Base-by-base conservation (phyloP, 495 filamentous ascomycete species). In the Alectoria sarmentosa region DNA sequence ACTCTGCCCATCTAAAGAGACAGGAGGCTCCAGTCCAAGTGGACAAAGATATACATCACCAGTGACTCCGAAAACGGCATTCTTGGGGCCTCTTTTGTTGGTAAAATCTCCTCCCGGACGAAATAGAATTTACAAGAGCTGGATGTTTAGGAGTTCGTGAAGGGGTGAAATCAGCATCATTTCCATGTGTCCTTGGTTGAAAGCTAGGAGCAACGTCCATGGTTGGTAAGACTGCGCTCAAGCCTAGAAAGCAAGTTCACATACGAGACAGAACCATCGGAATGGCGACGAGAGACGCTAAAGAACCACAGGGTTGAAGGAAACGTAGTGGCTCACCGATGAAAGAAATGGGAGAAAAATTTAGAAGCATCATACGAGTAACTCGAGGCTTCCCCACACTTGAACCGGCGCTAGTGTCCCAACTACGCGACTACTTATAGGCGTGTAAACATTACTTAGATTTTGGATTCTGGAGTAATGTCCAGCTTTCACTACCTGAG, bases 371-470 rank as follows among this genome's bases (percentile, higher is more conserved):
- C n/a, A n/a, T n/a, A n/a, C n/a, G n/a, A n/a, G n/a, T n/a, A n/a
- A 46, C 44, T n/a, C 44, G 44, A 46, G 44, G 44, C 13, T 54
- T 34, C 28, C 30, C 30, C 28, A 34, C 28, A 5, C 21, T 55
- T 34, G 30, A 55, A 21, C 7, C 10, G 52, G 30, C 52, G 52
- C 52, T 54, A 34, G 52, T 55, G 52, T 6, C 34, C 52, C 30
- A 7, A 55, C 5, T 15, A 55, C 52, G 52, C 52, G 52, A n/a
- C n/a, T n/a, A n/a, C 34, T 8, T 32, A 7, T 30, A 32, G 34
- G 52, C 52, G 52, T 30, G 52, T 55, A 55, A 55, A 55, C 52
- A 55, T 8, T 34, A 55, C 34, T 34, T 30, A 55, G 7, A 55
- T 30, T 34, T 34, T 15, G 30, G 17, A 34, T 11, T 38, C 36